Base-by-base conservation (phyloP, 495 filamentous ascomycete genomes). In the Parathielavia appendiculata region DNA sequence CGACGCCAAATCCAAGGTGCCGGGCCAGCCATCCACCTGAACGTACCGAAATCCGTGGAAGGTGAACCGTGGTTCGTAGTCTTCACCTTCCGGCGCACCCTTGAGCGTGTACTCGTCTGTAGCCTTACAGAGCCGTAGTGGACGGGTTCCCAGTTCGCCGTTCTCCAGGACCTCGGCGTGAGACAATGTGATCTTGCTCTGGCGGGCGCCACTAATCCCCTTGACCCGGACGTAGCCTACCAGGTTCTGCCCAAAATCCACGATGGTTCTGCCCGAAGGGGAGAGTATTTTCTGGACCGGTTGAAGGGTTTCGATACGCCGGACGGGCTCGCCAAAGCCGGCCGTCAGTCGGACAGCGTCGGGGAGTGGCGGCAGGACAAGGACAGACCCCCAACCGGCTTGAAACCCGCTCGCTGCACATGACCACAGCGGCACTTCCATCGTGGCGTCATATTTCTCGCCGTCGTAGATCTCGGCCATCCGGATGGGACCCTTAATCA, bases 201-300 rank as follows among this genome's bases (percentile, higher is more conserved):
- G 71, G 17, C 50, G 45, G 0, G 71, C 64, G 11, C 66, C 71
- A 10, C 59, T 52, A 10, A 72, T 61, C 0, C 54, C 67, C 23
- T 61, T 64, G 20, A 79, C 61, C 6, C 63, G 63, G n/a, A 82
- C 61, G 47, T 71, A 72, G 5, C 79, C 81, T 5, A 81, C 80
- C 12, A 83, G 66, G 54, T 83, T 84, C 58, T 83, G 81, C 13
- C 79, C 79, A 58, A 82, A 83, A 58, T 84, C 81, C 7, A 84
- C 51, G 17, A 76, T 65, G 17, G 72, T 75, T 44, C 75, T 78
- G 12, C 51, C 51, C 12, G 38, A 34, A 0, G 51, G 51, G 16
- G 38, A 39, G 5, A 39, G 0, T 1, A 51, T 45, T 13, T 45
- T 45, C 43, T 45, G 3, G 19, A 45, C 43, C 13, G 43, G 43